phyloP scores from a whole-genome alignment of 2,329 filamentous ascomycete species.

The Colletotrichum kahawae region DNA sequence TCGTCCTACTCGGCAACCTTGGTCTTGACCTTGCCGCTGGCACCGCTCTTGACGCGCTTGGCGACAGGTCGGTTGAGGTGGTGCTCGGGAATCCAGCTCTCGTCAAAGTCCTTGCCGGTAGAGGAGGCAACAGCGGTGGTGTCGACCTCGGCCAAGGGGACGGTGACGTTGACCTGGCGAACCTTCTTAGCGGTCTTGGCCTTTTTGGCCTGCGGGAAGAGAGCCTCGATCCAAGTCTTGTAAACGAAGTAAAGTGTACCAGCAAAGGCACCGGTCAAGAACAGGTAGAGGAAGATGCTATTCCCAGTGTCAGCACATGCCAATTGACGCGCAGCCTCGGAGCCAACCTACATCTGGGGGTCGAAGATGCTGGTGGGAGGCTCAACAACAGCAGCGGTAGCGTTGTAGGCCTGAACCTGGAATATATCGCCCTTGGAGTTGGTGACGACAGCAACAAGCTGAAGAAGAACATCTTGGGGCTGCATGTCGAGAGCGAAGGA shows the following conservation, averaged over 20 bases:
- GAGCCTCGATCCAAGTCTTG: conserved; percentile 94
- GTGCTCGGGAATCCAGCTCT: conserved; percentile 90
- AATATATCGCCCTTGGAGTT: conserved; percentile 71
- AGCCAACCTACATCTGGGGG: conserved; percentile 81
- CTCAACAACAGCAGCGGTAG: conserved; percentile 86
- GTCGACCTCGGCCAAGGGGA: conserved; percentile 72
- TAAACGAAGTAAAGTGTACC: conserved; percentile 95
- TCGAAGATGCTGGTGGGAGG: conserved; percentile 91
- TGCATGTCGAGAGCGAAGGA: conserved; percentile 90
- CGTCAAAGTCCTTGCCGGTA: conserved; percentile 78
- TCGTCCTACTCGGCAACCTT: conserved; percentile 18
- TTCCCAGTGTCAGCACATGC: conserved; percentile 51
- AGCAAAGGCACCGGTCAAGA: conserved; percentile 79
- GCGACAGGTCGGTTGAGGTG: conserved; percentile 87
- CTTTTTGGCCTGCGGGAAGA: conserved; percentile 90
- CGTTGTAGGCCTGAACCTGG: conserved; percentile 81
- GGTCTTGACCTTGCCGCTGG: conserved; percentile 44
- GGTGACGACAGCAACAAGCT: conserved; percentile 76
- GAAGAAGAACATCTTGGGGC: conserved; percentile 84
- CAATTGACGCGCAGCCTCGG: neutral
- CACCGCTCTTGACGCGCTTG: conserved; percentile 67
- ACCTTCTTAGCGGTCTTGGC: conserved; percentile 62
- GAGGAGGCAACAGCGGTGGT: conserved; percentile 72
- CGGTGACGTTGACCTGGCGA: conserved; percentile 71
- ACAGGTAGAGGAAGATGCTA: conserved; percentile 96